Evolutionary conservation across 1,284 basidiomycete species (phyloP).

Genomic region (Porphyrellus sp.): DNA sequence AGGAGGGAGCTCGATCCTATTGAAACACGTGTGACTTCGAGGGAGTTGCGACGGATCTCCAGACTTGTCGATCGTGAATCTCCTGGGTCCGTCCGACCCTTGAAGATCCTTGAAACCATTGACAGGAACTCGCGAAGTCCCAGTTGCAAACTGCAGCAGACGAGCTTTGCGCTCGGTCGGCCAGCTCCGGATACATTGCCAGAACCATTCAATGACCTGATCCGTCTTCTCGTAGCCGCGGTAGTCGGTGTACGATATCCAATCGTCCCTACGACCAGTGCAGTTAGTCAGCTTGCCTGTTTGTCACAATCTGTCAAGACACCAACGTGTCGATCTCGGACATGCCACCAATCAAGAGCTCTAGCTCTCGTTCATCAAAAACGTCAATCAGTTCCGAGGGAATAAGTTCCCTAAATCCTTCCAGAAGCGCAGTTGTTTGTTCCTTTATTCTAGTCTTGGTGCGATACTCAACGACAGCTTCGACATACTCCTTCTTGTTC

Average conservation of each 20-base stretch:
- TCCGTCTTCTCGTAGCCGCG: conserved; percentile 84
- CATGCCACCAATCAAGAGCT: conserved; percentile 97
- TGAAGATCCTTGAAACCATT: conserved; percentile 99
- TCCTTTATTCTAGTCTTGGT: conserved; percentile 91
- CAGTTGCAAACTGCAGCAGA: conserved; percentile 94
- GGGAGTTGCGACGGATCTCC: conserved; percentile 90
- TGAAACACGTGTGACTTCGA: conserved; percentile 90
- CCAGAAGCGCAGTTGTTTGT: conserved; percentile 96
- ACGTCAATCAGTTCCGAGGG: conserved; percentile 94
- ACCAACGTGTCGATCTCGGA: conserved; percentile 93
- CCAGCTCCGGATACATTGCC: conserved; percentile 97
- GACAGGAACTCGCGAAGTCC: conserved; percentile 95
- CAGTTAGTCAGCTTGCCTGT: conserved; percentile 1
- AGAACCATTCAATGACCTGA: conserved; percentile 99
- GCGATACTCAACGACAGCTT: conserved; percentile 91
- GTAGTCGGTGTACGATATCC: conserved; percentile 86
- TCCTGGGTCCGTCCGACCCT: conserved; percentile 91
- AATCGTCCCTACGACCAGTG: conserved; percentile 60
- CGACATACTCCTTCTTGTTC: conserved; percentile 99
- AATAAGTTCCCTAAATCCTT: conserved; percentile 92
- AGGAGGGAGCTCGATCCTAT: conserved; percentile 86
- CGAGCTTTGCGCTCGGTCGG: conserved; percentile 94
- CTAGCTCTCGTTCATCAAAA: conserved; percentile 97
- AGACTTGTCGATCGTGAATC: conserved; percentile 95
- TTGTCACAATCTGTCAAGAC: conserved; percentile 1